Percentiles rank a stretch among this genome's conserved stretches.
Evolutionary conservation across 495 filamentous ascomycete genomes (phyloP).

Genomic region (Penicillium bovifimosum): DNA sequence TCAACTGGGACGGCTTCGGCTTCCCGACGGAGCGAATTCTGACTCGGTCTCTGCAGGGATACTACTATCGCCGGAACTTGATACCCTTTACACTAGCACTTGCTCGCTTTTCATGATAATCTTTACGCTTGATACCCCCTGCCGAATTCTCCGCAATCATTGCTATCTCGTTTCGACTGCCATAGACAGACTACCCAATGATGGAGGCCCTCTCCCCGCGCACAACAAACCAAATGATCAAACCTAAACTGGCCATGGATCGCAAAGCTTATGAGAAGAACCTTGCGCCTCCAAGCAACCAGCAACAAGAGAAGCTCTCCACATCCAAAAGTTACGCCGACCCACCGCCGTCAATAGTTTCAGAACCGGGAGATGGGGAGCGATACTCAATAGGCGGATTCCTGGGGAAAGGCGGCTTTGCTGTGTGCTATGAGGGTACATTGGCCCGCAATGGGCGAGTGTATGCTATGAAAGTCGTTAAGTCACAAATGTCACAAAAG

Average conservation of each 20-base stretch:
- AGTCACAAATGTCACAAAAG: constrained; percentile 76
- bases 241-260: constrained; percentile 37
- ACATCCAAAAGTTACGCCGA: constrained; percentile 59
- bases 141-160: constrained; percentile 11
- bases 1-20: constrained; percentile 7
- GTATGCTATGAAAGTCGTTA: constrained; percentile 87
- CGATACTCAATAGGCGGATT: constrained; percentile 77
- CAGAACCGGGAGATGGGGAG: constrained; percentile 67
- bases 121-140: constrained; percentile 16
- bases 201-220: constrained; percentile 71
- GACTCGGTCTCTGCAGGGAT: constrained; percentile 29
- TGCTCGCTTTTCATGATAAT: constrained; percentile 19
- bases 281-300: constrained; percentile 42
- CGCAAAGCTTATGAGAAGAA: constrained; percentile 51
- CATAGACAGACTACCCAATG: constrained; percentile 13
- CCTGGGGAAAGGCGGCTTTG: constrained; percentile 92
- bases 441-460: constrained; percentile 57
- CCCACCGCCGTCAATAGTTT: constrained; percentile 69
- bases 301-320: constrained; percentile 32
- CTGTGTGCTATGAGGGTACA: constrained; percentile 79
- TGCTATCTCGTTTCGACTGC: constrained; percentile 18
- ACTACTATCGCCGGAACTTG: constrained; percentile 20
- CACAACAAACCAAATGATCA: constrained; percentile 57
- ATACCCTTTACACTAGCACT: constrained; percentile 18
- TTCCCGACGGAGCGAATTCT: constrained; percentile 18